Evolutionary conservation across 1,139 yeast genomes (phyloP), one percentile per base, ranked within the genome.

Genomic region (Hanseniaspora uvarum): DNA sequence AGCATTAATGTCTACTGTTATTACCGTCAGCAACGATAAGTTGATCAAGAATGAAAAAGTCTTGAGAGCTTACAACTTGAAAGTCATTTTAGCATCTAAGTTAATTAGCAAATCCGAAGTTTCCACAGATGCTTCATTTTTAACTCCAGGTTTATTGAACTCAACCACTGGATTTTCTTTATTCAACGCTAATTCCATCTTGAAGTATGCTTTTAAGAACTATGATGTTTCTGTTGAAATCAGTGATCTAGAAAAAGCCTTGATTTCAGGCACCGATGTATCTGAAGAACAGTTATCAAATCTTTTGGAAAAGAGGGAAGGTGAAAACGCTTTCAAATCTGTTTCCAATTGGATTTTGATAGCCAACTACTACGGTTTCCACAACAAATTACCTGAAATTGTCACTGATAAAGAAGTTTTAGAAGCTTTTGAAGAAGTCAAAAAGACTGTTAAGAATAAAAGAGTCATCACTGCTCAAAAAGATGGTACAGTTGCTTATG

Each of bases 151-250:
- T 16, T 63, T 37, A 50, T 31, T 52, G 23, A 62, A 64, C 46
- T 69, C 61, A 4, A 65, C 68, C 30, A 65, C 68, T 12, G 63
- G 63, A 0, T 77, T 82, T 56, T 77, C 75, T 60, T 74, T 88
- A 60, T 71, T 77, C 58, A 95, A 87, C 67, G 77, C 94, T 34
- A 86, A 88, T 66, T 86, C 96, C 24, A 83, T 88, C 57, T 88
- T 86, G 56, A 80, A 83, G 66, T 86, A 78, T 63, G 71, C 83
- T 57, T 71, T 79, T 49, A 69, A 73, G 23, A 79, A 76, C 59
- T 80, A 75, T 57, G 59, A 64, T 6, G 63, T 58, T 40, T 55
- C 61, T 19, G 53, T 59, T n/a, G 61, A 75, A 56, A 65, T 72
- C 58, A 60, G 69, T 53, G 58, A 63, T 41, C 57, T 71, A 55